phyloP scores from a whole-genome alignment of 176 grass and related monocot species.

The Aegilops tauschii region DNA sequence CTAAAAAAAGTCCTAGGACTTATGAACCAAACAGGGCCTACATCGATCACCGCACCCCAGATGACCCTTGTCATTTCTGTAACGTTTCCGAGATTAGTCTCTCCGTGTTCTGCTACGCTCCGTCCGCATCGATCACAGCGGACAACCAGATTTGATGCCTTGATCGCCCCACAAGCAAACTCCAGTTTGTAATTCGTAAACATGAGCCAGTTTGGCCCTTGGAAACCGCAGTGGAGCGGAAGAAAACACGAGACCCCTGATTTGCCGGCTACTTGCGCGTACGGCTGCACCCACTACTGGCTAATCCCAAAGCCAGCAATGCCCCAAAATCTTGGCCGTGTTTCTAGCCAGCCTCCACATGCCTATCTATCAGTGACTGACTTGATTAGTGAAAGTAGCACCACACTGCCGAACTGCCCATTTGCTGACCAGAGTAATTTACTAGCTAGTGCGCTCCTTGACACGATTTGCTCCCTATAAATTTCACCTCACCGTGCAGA shows the following conservation, averaged over 20 bases:
- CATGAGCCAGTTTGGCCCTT: not conserved
- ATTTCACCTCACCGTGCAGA: not conserved
- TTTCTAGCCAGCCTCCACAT: constrained; percentile 16
- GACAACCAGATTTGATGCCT: not conserved
- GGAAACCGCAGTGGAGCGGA: not conserved
- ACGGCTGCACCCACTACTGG: not conserved
- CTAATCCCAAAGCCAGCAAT: not conserved
- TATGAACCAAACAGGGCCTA: no score
- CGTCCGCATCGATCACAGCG: not conserved
- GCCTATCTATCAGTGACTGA: not conserved
- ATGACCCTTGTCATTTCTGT: not conserved
- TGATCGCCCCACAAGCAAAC: not conserved
- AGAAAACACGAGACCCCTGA: not conserved
- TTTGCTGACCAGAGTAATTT: not conserved
- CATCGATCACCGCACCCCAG: no score
- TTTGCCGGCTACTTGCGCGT: constrained; percentile 15
- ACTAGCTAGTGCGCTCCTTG: not conserved
- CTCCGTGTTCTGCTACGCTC: no score
- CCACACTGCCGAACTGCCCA: not conserved
- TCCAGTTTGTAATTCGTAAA: not conserved
- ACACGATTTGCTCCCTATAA: not conserved
- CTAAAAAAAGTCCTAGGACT: no score
- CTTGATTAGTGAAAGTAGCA: not conserved
- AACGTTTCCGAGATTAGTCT: not conserved
- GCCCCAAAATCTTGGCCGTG: constrained; percentile 41